Percentiles rank a stretch among this genome's conserved stretches.
Conservation (phyloP, 2,329 filamentous ascomycete species). For the Coniella lustricola region DNA sequence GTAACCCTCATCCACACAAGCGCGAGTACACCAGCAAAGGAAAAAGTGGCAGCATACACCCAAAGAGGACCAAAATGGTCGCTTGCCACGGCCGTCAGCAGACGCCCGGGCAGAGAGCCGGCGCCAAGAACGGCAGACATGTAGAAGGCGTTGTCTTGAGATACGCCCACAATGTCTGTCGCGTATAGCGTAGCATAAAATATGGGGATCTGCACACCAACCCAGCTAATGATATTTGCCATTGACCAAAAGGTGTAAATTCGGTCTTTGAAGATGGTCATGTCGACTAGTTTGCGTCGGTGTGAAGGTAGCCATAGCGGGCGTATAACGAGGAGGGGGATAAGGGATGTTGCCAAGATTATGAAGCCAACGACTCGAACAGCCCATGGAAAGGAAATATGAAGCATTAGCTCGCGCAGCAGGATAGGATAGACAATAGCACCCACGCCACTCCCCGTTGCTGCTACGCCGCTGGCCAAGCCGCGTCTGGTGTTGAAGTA, state of each 20-base stretch:
- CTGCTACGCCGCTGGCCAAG: not conserved
- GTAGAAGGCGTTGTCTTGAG: constrained; percentile 32
- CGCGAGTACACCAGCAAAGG: constrained; percentile 27
- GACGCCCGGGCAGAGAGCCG: constrained; percentile 32
- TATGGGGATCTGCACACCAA: constrained; percentile 24
- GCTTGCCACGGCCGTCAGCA: constrained; percentile 29
- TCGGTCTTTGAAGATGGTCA: constrained; percentile 30
- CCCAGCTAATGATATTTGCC: constrained; percentile 32
- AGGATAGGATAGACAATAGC: constrained; percentile 29
- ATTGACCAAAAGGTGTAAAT: constrained; percentile 30
- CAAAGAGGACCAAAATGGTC: constrained; percentile 33
- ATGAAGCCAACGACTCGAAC: constrained; percentile 23
- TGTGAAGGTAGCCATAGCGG: constrained; percentile 29
- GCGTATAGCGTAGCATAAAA: constrained; percentile 24
- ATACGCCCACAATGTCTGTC: not conserved
- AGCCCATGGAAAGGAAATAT: constrained; percentile 24
- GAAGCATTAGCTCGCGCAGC: constrained; percentile 18
- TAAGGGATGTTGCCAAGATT: constrained; percentile 20
- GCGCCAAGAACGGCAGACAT: constrained; percentile 35
- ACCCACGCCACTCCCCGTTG: no score
- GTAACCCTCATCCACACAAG: constrained; percentile 30
- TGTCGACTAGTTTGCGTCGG: constrained; percentile 30
- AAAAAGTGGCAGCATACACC: constrained; percentile 24
- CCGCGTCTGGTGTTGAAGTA: not conserved
- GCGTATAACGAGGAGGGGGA: constrained; percentile 23